phyloP scores from a whole-genome alignment of 805 yeast genomes.

The Candida nonsorbophila region DNA sequence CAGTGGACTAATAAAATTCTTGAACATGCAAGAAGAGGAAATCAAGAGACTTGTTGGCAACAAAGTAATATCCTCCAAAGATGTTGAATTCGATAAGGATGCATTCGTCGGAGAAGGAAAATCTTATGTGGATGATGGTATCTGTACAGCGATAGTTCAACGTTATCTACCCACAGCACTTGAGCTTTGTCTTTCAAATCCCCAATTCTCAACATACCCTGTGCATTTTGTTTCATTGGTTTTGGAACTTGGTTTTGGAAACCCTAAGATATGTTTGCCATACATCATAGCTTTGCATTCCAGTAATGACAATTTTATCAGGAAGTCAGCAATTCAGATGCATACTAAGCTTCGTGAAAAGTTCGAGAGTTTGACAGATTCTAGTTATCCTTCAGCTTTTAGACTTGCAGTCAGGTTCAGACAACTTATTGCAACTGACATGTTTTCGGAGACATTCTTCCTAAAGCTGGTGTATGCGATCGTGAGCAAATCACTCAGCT shows the following conservation, averaged over 20 bases:
- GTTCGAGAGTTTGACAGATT: constrained; percentile 67
- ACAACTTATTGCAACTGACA: constrained; percentile 13
- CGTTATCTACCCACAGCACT: constrained; percentile 50
- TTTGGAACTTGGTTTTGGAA: constrained; percentile 63
- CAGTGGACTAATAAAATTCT: constrained; percentile 53
- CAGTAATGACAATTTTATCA: constrained; percentile 39
- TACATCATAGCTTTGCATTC: constrained; percentile 68
- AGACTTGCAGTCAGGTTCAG: constrained; percentile 47
- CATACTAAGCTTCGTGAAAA: constrained; percentile 56
- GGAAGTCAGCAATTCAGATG: constrained; percentile 44
- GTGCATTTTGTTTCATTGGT: constrained; percentile 52
- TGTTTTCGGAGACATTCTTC: constrained; percentile 24
- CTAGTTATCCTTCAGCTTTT: constrained; percentile 60
- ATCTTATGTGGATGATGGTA: constrained; percentile 55
- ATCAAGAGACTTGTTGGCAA: constrained; percentile 32
- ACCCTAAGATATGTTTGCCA: constrained; percentile 66
- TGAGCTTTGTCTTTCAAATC: constrained; percentile 44
- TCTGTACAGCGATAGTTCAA: constrained; percentile 69
- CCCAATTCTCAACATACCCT: too few species aligned
- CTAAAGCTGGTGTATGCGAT: constrained; percentile 38
- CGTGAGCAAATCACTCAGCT: constrained; percentile 32
- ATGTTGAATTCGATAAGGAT: constrained; percentile 35
- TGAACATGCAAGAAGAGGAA: constrained; percentile 50
- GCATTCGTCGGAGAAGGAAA: constrained; percentile 51
- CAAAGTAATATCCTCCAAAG: too few species aligned